Percentiles rank a stretch among this genome's conserved stretches.
phyloP scores from a whole-genome alignment of 352 stramenopile genomes.

The Phytopythium kandeliae region DNA sequence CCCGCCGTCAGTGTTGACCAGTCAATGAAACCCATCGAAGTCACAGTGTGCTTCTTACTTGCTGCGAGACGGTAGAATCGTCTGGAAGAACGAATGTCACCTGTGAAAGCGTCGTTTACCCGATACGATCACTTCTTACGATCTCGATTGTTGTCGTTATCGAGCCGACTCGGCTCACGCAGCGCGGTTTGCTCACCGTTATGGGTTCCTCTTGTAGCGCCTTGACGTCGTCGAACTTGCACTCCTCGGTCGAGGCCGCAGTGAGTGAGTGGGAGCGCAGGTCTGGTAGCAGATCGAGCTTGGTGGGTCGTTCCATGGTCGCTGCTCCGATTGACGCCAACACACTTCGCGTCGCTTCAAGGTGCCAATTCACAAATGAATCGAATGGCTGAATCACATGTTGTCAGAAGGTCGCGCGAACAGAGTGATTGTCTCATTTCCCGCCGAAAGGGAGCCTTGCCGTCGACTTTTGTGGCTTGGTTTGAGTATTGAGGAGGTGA shows the following conservation, averaged over 20 bases:
- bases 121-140: too few species aligned
- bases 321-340: background rate
- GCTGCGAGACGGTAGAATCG: constrained; percentile 37
- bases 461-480: constrained; percentile 2
- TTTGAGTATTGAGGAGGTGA: constrained; percentile 4
- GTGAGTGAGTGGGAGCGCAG: background rate
- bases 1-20: background rate
- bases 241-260: constrained; percentile 17
- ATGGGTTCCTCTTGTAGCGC: constrained; percentile 54
- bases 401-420: constrained; percentile 4
- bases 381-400: background rate
- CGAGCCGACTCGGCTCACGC: too few species aligned
- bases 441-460: constrained; percentile 10
- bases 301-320: background rate
- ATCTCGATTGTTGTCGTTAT: too few species aligned
- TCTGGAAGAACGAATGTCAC: constrained; percentile 53
- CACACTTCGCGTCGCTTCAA: background rate
- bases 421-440: constrained; percentile 13
- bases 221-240: constrained; percentile 56
- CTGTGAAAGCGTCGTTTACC: constrained; percentile 8
- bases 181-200: constrained; percentile 13
- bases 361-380: background rate
- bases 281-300: background rate
- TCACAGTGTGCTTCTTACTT: constrained; percentile 11
- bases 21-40: background rate